Evolutionary conservation across 2,329 filamentous ascomycete genomes (phyloP), one percentile per base, ranked within the genome.

Genomic region (Trichoderma harzianum): DNA sequence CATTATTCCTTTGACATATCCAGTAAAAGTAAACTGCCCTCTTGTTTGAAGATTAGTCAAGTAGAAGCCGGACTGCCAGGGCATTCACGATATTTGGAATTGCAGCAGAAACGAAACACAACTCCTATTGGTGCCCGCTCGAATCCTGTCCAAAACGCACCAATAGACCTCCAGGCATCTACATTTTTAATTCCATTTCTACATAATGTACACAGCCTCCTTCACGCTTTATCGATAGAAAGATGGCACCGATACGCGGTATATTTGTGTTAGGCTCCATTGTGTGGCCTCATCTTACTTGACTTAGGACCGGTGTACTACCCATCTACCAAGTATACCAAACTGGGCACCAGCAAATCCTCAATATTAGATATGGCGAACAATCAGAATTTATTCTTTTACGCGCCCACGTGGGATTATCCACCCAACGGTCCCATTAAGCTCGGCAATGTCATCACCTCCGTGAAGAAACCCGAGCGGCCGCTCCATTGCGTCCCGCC

Each of bases 341-440:
- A 21, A 24, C 47, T 7, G 6, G 3, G 21, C 1, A 24, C 11
- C 11, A 0, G 3, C n/a, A 53, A 14, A 21, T 12, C 5, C 3
- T 21, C 47, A 2, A 4, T 14, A 24, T 14, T 6, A 14, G 47
- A 7, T 12, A 63, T 63, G 60, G 60, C 60, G 3, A 62, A 62
- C 24, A 62, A 18, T 11, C 34, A 43, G 10, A 62, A 28, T 7
- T 30, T 62, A 28, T 74, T 64, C 67, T 74, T 72, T 32, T 74
- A 71, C 51, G 73, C 71, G 7, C 74, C 74, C 26, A 74, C 73
- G 3, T 74, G 71, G 73, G 74, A 74, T 43, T 74, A 43, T 43
- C 73, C 72, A 1, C 72, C 74, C 1, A 61, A 60, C 5, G 74
- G 73, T 8, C 70, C 74, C 12, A 73, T 74, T n/a, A 73, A 74